These are phyloP conservation scores for Paramyrothecium sp. DNA, from an alignment of 2,329 filamentous ascomycete genomes.

Conservation along the genomic window DNA sequence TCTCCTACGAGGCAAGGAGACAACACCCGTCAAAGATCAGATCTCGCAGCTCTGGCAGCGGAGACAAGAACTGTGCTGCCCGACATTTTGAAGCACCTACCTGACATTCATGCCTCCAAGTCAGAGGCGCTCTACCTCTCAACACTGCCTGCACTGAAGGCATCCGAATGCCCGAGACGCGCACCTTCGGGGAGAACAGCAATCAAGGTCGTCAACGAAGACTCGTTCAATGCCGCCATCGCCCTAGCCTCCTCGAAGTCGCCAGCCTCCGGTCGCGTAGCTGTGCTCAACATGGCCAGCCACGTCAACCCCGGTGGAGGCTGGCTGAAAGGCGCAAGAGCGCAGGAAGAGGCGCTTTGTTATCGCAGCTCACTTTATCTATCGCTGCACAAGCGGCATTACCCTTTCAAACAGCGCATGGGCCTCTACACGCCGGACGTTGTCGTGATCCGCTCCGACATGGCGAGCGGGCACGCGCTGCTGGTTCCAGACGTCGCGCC, in stretches of 20 bases:
- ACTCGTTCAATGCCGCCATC: slow-evolving; percentile 57
- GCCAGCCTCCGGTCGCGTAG: slow-evolving; percentile 37
- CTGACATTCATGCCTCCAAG: slow-evolving; percentile 32
- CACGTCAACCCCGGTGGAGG: slow-evolving; percentile 58
- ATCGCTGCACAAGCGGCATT: slow-evolving; percentile 46
- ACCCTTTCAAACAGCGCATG: slow-evolving; percentile 49
- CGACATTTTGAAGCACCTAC: slow-evolving; percentile 41
- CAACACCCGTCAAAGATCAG: slow-evolving; percentile 14
- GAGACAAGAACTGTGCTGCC: slow-evolving; percentile 49
- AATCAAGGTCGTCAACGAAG: slow-evolving; percentile 53
- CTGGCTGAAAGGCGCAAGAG: slow-evolving; percentile 58
- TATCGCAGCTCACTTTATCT: slow-evolving; percentile 56
- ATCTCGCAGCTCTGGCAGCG: slow-evolving; percentile 39
- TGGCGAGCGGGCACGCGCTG: slow-evolving; percentile 43
- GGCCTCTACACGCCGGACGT: slow-evolving; percentile 61
- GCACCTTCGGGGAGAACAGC: slow-evolving; percentile 22
- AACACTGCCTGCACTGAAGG: slow-evolving; percentile 35
- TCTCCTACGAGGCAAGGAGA: slow-evolving; percentile 8
- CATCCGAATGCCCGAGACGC: slow-evolving; percentile 40
- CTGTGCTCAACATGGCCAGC: slow-evolving; percentile 66
- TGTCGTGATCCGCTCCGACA: slow-evolving; percentile 53
- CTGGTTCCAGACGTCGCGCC: slow-evolving; percentile 32
- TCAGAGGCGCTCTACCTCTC: slow-evolving; percentile 36
- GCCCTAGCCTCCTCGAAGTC: slow-evolving; percentile 25
- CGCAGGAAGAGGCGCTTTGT: slow-evolving; percentile 70